Evolutionary conservation across 148 eudicot species (phyloP).

Genomic region (Chenopodium quinoa): DNA sequence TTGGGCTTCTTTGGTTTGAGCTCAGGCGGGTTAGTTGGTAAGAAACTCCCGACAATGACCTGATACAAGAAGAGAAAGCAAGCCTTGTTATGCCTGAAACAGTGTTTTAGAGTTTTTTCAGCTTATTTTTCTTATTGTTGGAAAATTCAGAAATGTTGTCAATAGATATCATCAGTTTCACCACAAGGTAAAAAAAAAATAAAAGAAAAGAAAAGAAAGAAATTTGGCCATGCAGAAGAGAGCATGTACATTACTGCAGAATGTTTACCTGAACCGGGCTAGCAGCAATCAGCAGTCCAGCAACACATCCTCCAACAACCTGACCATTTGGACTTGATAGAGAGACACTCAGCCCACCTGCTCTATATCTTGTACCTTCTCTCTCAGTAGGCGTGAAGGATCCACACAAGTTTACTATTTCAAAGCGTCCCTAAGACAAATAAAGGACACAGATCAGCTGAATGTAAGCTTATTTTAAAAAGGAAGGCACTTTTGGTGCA

Average conservation of each 20-base stretch:
- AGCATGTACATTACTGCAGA: background rate
- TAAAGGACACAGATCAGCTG: background rate
- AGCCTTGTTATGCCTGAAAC: background rate
- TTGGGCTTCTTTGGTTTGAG: constrained; percentile 45
- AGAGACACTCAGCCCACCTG: constrained; percentile 59
- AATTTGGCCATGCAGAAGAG: background rate
- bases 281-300: constrained; percentile 61
- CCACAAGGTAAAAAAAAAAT: background rate
- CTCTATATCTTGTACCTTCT: constrained; percentile 45
- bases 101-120: background rate
- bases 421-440: constrained; percentile 57
- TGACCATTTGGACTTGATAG: constrained; percentile 71
- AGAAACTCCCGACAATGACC: constrained; percentile 51
- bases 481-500: background rate
- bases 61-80: constrained; percentile 17
- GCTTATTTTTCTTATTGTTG: too few relatives aligned
- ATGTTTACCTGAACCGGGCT: constrained; percentile 45
- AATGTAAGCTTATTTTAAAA: background rate
- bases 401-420: constrained; percentile 67
- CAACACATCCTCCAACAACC: constrained; percentile 48
- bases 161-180: background rate
- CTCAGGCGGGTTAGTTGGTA: constrained; percentile 40
- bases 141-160: background rate
- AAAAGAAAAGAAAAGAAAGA: background rate
- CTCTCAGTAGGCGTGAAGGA: constrained; percentile 64